Evolutionary conservation across 2,329 filamentous ascomycete genomes (phyloP).

Genomic region (Cordyceps javanica): DNA sequence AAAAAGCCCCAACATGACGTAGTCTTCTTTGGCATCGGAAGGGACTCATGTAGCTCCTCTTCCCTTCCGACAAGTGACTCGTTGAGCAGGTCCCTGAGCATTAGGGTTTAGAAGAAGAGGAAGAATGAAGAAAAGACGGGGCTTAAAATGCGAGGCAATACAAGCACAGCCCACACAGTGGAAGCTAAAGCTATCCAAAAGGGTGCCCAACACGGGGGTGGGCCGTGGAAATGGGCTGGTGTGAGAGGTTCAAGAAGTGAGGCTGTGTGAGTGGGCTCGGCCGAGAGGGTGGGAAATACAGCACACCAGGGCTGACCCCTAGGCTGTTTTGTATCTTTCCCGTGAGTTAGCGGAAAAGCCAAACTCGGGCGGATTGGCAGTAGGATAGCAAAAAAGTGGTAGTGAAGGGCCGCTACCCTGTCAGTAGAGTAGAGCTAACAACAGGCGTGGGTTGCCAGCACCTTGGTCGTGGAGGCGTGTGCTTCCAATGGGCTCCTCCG

Average conservation of each 20-base stretch:
- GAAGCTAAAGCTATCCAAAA: background rate
- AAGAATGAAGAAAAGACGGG: background rate
- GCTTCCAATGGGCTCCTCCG: background rate
- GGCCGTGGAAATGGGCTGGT: background rate
- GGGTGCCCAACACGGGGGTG: background rate
- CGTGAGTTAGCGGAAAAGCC: background rate
- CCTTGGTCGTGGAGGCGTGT: no score
- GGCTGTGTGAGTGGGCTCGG: conserved; percentile 10
- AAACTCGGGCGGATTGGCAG: no score
- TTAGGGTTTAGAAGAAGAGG: background rate
- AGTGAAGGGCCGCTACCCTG: no score
- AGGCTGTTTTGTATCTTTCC: background rate
- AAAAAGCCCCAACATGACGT: background rate
- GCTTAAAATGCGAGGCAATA: background rate
- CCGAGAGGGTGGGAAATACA: background rate
- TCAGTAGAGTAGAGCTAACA: no score
- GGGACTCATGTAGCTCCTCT: no score
- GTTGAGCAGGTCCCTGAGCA: background rate
- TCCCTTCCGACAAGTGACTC: no score
- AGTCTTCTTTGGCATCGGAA: background rate
- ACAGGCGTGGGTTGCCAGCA: no score
- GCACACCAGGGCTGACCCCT: background rate
- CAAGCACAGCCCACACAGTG: conserved; percentile 1
- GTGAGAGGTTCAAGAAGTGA: background rate
- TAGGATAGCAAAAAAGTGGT: no score